Evolutionary conservation across 2,329 filamentous ascomycete genomes (phyloP).

Genomic region (Xylariaceae sp.): DNA sequence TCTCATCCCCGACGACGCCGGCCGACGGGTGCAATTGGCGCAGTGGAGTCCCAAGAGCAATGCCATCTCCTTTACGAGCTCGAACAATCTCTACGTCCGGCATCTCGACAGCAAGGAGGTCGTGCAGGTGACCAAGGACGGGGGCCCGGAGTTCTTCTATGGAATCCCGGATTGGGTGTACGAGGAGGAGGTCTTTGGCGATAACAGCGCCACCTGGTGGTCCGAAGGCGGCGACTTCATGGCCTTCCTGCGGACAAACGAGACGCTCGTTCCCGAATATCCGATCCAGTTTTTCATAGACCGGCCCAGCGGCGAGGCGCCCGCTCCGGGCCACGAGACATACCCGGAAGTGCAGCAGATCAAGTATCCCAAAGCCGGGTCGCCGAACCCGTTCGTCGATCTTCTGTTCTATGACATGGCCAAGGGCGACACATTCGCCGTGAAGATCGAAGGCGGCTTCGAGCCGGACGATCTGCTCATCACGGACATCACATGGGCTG

Average conservation of each 20-base stretch:
- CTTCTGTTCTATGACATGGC: conserved; percentile 83
- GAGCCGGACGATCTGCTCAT: conserved; percentile 78
- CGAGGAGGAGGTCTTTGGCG: conserved; percentile 74
- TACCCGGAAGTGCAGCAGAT: conserved; percentile 89
- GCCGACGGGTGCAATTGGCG: conserved; percentile 72
- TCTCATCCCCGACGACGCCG: conserved; percentile 62
- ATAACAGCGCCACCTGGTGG: conserved; percentile 90
- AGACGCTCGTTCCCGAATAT: conserved; percentile 84
- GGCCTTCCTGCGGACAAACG: conserved; percentile 89
- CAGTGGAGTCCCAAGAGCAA: conserved; percentile 85
- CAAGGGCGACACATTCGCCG: conserved; percentile 71
- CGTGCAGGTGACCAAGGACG: conserved; percentile 75
- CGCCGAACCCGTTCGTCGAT: conserved; percentile 85
- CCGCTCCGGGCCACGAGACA: conserved; percentile 67
- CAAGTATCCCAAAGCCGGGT: conserved; percentile 95
- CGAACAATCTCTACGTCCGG: conserved; percentile 87
- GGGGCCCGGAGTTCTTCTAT: conserved; percentile 85
- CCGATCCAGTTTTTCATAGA: conserved; percentile 91
- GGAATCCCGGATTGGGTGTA: conserved; percentile 98
- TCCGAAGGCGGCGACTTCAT: conserved; percentile 82
- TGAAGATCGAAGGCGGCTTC: conserved; percentile 74
- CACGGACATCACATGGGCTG: conserved; percentile 89
- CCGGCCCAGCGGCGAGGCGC: conserved; percentile 68
- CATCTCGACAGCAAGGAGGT: conserved; percentile 53
- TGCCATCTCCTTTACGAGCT: conserved; percentile 78